These are phyloP conservation scores for Podaxis sp. DNA, from an alignment of 768 basidiomycete species.

Conservation along the genomic window DNA sequence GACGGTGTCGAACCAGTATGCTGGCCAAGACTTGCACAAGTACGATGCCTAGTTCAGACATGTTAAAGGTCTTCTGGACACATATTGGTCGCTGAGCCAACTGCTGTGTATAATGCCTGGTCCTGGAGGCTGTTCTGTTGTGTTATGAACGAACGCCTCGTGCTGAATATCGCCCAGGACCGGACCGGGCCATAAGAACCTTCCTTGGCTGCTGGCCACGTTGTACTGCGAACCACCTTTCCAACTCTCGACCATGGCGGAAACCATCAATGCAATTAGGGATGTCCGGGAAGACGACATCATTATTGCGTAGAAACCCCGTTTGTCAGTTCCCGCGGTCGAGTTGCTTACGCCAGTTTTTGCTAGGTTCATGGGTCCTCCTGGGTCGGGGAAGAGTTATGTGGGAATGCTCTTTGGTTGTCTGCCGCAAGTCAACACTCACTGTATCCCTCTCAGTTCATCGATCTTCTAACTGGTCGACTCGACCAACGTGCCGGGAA, in stretches of 20 bases:
- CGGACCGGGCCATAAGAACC: too few relatives aligned
- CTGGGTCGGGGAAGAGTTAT: neutral
- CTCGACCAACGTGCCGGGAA: neutral
- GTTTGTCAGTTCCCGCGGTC: neutral
- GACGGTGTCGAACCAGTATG: too few relatives aligned
- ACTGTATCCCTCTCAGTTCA: neutral
- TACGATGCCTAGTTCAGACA: too few relatives aligned
- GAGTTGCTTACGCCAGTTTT: neutral
- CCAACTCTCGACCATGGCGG: neutral
- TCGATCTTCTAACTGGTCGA: neutral
- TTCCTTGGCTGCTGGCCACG: too few relatives aligned
- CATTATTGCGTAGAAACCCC: neutral
- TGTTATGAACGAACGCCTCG: too few relatives aligned
- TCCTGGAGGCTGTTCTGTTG: too few relatives aligned
- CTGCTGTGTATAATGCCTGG: too few relatives aligned
- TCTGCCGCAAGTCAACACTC: neutral
- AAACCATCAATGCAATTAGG: neutral
- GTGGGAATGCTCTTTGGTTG: neutral
- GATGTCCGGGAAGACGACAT: neutral
- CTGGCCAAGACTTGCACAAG: too few relatives aligned
- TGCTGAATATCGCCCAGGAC: too few relatives aligned
- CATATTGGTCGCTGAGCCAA: too few relatives aligned
- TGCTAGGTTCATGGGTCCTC: neutral
- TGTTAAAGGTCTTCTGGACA: too few relatives aligned
- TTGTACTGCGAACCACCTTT: neutral